A percentile compares a stretch with the other conserved stretches of the same genome.
Conservation (phyloP, 148 eudicot species). For the Silene latifolia region DNA sequence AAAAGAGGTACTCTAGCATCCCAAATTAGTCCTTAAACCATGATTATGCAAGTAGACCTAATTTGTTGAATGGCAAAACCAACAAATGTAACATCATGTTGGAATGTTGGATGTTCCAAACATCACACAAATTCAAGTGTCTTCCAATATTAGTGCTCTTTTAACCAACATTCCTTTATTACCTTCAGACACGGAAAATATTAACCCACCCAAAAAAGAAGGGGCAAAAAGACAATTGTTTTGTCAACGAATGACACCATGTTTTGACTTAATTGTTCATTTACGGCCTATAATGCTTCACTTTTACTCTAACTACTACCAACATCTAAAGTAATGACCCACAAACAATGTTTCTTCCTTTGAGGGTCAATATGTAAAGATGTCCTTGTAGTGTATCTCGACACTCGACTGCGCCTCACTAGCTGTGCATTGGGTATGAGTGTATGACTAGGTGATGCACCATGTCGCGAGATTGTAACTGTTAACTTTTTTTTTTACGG, state of each 20-base stretch:
- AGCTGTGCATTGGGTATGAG: no score
- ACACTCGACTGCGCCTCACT: no score
- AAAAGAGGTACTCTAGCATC: no score
- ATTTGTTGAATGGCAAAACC: background rate
- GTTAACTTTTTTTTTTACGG: no score
- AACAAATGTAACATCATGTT: background rate
- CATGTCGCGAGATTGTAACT: no score
- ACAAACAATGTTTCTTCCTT: background rate
- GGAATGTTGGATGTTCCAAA: background rate
- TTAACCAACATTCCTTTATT: conserved; percentile 11
- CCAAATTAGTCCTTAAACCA: background rate
- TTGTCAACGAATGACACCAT: conserved; percentile 9
- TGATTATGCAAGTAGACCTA: background rate
- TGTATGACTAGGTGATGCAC: no score
- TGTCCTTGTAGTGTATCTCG: background rate
- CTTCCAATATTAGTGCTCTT: conserved; percentile 25
- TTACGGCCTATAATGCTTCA: background rate
- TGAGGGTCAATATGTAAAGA: background rate
- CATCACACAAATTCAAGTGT: background rate
- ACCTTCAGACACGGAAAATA: background rate
- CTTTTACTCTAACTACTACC: conserved; percentile 3
- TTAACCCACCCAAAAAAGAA: background rate
- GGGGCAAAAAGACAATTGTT: background rate
- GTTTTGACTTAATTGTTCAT: background rate
- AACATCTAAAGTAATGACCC: background rate